These are phyloP conservation scores for Glarea lozoyensis DNA, from an alignment of 495 filamentous ascomycete species.

Conservation along the genomic window DNA sequence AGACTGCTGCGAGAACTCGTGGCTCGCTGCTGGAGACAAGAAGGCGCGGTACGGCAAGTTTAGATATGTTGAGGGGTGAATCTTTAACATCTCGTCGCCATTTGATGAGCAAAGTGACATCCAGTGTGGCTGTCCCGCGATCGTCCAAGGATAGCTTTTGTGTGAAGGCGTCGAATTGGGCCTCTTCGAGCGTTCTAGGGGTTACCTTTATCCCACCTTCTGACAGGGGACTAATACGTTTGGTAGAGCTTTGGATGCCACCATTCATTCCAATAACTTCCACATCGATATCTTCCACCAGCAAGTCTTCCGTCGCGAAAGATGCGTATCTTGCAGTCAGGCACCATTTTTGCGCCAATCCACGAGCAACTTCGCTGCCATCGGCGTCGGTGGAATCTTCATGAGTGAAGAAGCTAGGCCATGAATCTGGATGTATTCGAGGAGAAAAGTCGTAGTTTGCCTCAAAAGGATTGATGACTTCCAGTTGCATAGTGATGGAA, in stretches of 20 bases:
- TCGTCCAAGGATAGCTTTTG: constrained; percentile 75
- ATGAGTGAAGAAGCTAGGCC: constrained; percentile 79
- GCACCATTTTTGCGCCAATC: constrained; percentile 74
- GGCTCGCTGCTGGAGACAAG: constrained; percentile 75
- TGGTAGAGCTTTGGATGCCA: constrained; percentile 29
- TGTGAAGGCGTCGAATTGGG: constrained; percentile 60
- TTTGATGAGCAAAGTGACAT: constrained; percentile 63
- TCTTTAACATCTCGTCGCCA: constrained; percentile 52
- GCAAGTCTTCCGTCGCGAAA: constrained; percentile 61
- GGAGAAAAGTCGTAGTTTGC: constrained; percentile 79
- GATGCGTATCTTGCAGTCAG: constrained; percentile 63
- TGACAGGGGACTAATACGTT: constrained; percentile 23
- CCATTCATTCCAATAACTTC: constrained; percentile 46
- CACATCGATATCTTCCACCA: constrained; percentile 55
- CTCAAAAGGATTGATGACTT: constrained; percentile 76
- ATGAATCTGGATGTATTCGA: constrained; percentile 62
- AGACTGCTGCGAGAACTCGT: constrained; percentile 65
- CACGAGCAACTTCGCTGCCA: constrained; percentile 34
- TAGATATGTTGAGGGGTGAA: constrained; percentile 41
- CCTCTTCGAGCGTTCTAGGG: constrained; percentile 42
- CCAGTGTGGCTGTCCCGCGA: constrained; percentile 57
- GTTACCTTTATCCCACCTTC: constrained; percentile 12
- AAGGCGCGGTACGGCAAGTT: constrained; percentile 67
- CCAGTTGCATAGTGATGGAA: constrained; percentile 52
- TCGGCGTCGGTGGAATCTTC: constrained; percentile 28